Evolutionary conservation across 2,329 filamentous ascomycete species (phyloP).

Genomic region (Thielaviopsis euricoi): DNA sequence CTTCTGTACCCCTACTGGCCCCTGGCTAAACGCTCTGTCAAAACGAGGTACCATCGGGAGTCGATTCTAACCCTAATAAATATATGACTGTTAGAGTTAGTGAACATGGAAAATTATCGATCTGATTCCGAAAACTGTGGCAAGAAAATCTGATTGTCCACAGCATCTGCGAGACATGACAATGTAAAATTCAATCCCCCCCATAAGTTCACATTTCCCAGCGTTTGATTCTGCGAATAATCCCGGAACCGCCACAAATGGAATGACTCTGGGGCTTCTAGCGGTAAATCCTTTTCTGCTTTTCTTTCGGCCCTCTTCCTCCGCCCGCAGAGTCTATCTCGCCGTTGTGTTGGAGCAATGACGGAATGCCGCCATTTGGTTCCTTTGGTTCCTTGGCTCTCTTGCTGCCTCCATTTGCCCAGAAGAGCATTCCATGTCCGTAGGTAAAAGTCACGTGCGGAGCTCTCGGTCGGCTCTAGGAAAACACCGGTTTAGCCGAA

Average conservation of each 20-base stretch:
- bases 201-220: not conserved
- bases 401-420: not conserved
- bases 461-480: not conserved
- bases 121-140: no score
- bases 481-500: conserved; percentile 3
- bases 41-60: no score
- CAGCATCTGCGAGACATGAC: no score
- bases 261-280: not conserved
- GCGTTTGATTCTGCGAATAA: not conserved
- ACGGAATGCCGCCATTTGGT: not conserved
- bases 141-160: no score
- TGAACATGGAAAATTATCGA: no score
- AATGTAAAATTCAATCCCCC: no score
- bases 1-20: no score
- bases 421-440: not conserved
- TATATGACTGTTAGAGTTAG: no score
- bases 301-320: not conserved
- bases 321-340: not conserved
- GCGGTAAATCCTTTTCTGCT: not conserved
- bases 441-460: not conserved
- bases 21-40: no score
- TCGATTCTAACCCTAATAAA: no score
- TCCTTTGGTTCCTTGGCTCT: not conserved
- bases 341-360: not conserved
- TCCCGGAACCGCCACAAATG: no score